Evolutionary conservation across 345 rosid species (phyloP).

Genomic region (Pistacia integerrima): DNA sequence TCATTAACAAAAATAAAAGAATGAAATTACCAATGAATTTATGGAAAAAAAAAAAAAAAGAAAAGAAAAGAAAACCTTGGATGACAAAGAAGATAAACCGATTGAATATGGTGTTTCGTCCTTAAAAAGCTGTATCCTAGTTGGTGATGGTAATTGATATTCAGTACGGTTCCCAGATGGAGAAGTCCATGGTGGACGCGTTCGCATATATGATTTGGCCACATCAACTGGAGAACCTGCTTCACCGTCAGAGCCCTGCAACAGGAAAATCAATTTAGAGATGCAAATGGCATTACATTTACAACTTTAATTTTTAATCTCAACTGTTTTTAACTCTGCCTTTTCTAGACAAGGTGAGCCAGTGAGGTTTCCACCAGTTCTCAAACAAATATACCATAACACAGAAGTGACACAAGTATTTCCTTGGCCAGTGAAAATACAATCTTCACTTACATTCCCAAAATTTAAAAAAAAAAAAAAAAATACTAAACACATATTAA

Average conservation of each 20-base stretch:
- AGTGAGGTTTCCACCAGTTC: background rate
- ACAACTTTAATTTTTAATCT: background rate
- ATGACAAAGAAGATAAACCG: conserved; percentile 42
- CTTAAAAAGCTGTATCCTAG: conserved; percentile 43
- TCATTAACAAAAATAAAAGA: too few species aligned
- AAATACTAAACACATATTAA: background rate
- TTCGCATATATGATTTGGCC: conserved; percentile 83
- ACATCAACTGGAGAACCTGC: conserved; percentile 74
- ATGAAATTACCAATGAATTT: too few species aligned
- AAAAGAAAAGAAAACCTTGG: conserved; percentile 49
- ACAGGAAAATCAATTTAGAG: background rate
- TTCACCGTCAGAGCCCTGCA: conserved; percentile 60
- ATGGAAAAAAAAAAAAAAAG: background rate
- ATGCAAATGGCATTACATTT: background rate
- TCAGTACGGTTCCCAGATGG: conserved; percentile 44
- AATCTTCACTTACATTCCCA: background rate
- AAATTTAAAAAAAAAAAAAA: too few species aligned
- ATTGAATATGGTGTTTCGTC: conserved; percentile 54
- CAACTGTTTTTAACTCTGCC: background rate
- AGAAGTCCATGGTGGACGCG: conserved; percentile 77
- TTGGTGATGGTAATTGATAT: conserved; percentile 44
- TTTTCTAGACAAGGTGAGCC: background rate
- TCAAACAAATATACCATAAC: background rate
- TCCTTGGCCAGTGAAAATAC: background rate
- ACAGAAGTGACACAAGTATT: background rate